Evolutionary conservation across 495 filamentous ascomycete genomes (phyloP).

Genomic region (Neurospora intermedia): DNA sequence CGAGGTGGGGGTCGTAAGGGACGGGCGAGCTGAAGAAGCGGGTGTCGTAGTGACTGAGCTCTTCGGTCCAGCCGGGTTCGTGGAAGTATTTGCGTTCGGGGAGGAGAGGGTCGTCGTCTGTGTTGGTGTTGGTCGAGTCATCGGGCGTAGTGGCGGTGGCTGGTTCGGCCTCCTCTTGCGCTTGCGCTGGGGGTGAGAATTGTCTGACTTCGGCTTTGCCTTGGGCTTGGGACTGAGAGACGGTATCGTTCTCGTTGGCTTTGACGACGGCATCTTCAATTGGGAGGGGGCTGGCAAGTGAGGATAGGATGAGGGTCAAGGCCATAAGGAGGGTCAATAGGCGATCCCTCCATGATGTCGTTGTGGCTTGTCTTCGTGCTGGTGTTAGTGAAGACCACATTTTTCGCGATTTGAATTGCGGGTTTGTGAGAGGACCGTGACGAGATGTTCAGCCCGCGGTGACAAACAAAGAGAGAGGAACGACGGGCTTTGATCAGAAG

Average conservation of each 20-base stretch:
- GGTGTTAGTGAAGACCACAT: not conserved
- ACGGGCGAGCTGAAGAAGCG: slow-evolving; percentile 54
- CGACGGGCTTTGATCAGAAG: not conserved
- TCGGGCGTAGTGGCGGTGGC: not conserved
- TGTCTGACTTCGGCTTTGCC: not conserved
- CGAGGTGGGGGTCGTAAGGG: slow-evolving; percentile 50
- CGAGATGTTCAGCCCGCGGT: not conserved
- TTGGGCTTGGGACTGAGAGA: not conserved
- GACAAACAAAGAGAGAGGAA: not conserved
- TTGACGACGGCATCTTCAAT: not conserved
- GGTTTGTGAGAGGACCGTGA: not conserved
- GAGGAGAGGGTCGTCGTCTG: not conserved
- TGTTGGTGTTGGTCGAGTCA: not conserved
- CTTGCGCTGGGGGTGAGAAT: not conserved
- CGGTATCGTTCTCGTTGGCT: not conserved
- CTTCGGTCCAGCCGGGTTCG: slow-evolving; percentile 47
- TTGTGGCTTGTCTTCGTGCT: not conserved
- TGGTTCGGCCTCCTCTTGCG: not conserved
- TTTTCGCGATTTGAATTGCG: not conserved
- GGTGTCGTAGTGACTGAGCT: slow-evolving; percentile 59
- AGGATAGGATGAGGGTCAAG: not conserved
- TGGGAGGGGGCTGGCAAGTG: not conserved
- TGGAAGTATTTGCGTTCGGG: slow-evolving; percentile 34
- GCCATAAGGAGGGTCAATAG: not conserved
- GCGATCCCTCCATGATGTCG: not conserved